These are phyloP conservation scores for Termitomyces bulborhizus DNA, from an alignment of 768 basidiomycete species.

Conservation along the genomic window DNA sequence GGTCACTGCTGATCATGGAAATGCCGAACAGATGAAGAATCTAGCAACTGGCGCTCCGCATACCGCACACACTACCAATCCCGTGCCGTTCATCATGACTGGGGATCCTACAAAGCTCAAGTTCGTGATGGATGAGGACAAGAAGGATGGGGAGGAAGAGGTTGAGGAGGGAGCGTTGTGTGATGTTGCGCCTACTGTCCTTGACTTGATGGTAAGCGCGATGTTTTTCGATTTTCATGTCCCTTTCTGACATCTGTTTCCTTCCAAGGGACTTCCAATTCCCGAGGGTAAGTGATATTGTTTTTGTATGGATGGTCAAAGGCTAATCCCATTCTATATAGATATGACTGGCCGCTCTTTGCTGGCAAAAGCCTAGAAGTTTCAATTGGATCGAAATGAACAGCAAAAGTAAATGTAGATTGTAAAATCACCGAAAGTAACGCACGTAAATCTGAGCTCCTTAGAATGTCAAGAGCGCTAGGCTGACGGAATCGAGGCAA, in stretches of 20 bases:
- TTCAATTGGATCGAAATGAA: background rate
- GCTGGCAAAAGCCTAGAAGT: conserved; percentile 22
- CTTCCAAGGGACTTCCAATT: conserved; percentile 48
- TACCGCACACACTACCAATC: conserved; percentile 88
- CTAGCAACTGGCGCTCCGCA: conserved; percentile 79
- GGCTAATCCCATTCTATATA: conserved; percentile 11
- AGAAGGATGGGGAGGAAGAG: conserved; percentile 36
- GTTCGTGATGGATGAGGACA: conserved; percentile 45
- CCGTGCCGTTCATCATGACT: conserved; percentile 87
- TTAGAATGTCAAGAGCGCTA: background rate
- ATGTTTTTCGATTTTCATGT: too few relatives aligned
- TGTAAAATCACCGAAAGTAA: background rate
- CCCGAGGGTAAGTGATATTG: conserved; percentile 52
- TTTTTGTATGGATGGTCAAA: background rate
- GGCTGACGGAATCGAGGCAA: too few relatives aligned
- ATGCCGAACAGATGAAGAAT: conserved; percentile 93
- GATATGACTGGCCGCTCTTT: conserved; percentile 61
- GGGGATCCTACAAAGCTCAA: conserved; percentile 51
- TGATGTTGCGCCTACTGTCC: conserved; percentile 86
- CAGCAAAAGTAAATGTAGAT: background rate
- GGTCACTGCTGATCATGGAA: conserved; percentile 92
- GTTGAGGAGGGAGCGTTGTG: conserved; percentile 71
- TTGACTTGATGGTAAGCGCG: conserved; percentile 49
- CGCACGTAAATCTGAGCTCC: background rate
- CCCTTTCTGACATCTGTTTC: background rate